Base-by-base conservation (phyloP, 768 basidiomycete genomes). In the Lactarius indigo region DNA sequence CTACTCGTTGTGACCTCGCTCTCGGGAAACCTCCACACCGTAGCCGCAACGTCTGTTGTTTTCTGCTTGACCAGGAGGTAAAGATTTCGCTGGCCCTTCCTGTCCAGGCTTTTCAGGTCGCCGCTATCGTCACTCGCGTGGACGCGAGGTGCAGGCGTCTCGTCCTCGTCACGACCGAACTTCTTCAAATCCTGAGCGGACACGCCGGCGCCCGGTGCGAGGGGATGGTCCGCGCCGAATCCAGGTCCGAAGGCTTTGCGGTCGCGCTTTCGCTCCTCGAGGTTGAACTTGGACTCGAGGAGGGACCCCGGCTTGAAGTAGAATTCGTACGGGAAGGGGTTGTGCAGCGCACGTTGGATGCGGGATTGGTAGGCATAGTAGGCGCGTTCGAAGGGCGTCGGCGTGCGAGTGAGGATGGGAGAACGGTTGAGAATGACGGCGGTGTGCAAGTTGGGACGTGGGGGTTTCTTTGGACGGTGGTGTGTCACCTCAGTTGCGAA, bases 281-380 rank as follows among this genome's bases (percentile, higher is more conserved):
- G 76, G 57, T 82, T 87, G 77, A 94, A 96, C 44, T 90, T 84
- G 17, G 87, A 86, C 75, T 95, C 90, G 35, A 95, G 84, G 18
- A 92, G 81, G 0, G 94, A 91, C 10, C 95, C 95, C 59, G 88
- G 88, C 78, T 94, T 94, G 83, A 96, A 96, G 79, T 96, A 98
- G 78, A 96, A 94, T 57, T 94, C 88, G 65, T 85, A 81, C 20
- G 95, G 92, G 75, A 94, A 88, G 1, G 95, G 95, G 71, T 93
- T 92, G 75, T 90, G 89, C 57, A 98, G 79, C 3, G 94, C 89
- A 70, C 92, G 89, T 72, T 87, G 85, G 73, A 98, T 85, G 52
- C 92, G 87, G 10, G 85, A 81, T 75, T 94, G 91, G 82, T 96
- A 96, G 61, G 84, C 81, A 76, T 91, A 89, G 77, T 91, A 95